phyloP scores from a whole-genome alignment of 345 rosid genomes.

The Erysimum cheiranthoides region DNA sequence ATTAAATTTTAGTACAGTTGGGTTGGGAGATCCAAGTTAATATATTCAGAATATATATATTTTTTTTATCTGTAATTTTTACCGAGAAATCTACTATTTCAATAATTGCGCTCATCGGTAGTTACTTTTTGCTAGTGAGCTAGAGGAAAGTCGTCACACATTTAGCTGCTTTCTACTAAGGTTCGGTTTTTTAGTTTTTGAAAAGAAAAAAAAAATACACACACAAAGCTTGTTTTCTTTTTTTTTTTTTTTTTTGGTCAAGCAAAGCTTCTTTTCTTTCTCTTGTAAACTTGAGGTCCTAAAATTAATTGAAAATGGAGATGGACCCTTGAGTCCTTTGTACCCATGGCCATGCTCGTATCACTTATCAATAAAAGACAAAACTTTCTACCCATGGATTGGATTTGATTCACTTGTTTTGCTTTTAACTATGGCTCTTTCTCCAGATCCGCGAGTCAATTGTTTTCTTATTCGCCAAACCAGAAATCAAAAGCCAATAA shows the following conservation, averaged over 20 bases:
- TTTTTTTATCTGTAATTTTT: not conserved
- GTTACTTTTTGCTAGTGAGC: conserved; percentile 4
- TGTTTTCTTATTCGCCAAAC: not conserved
- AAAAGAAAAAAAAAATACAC: too few relatives aligned
- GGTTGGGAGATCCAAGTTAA: conserved; percentile 3
- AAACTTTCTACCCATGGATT: not conserved
- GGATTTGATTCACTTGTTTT: conserved; percentile 17
- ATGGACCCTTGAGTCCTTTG: not conserved
- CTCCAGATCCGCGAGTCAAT: not conserved
- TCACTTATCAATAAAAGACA: conserved; percentile 6
- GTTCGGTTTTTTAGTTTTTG: not conserved
- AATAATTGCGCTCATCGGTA: not conserved
- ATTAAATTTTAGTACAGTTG: not conserved
- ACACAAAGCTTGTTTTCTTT: too few relatives aligned
- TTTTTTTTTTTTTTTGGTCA: too few relatives aligned
- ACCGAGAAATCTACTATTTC: conserved; percentile 5
- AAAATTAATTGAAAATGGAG: not conserved
- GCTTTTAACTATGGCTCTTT: not conserved
- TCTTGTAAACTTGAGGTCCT: too few relatives aligned
- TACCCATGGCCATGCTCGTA: not conserved
- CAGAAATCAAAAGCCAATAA: conserved; percentile 14
- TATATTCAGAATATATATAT: not conserved
- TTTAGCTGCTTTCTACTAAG: conserved; percentile 18
- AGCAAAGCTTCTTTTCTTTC: too few relatives aligned
- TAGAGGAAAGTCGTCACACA: conserved; percentile 5